Evolutionary conservation across 2,329 filamentous ascomycete genomes (phyloP).

Genomic region (Ophiocordyceps camponoti-leonardi): DNA sequence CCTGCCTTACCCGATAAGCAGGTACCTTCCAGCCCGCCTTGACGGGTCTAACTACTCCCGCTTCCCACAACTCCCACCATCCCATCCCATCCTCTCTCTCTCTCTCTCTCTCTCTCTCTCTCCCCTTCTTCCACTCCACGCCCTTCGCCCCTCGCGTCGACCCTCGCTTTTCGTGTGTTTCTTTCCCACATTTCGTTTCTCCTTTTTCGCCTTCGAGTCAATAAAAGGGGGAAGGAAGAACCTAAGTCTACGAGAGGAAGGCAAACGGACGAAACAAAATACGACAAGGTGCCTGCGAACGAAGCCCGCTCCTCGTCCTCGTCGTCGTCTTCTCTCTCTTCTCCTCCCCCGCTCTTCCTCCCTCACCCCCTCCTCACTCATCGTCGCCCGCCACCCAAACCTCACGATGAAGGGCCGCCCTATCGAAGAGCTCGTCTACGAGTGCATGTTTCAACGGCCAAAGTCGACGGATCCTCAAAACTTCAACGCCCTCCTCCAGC

Average conservation of each 20-base stretch:
- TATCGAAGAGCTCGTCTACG: slow-evolving; percentile 57
- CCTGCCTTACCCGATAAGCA: too few species aligned
- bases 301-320: too few species aligned
- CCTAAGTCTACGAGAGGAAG: too few species aligned
- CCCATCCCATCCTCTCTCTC: too few species aligned
- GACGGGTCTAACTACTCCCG: background rate
- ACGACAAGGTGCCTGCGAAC: too few species aligned
- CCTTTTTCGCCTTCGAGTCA: too few species aligned
- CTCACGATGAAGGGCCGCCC: slow-evolving; percentile 53
- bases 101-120: too few species aligned
- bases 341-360: background rate
- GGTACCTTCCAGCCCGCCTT: too few species aligned
- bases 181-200: too few species aligned
- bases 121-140: background rate
- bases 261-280: too few species aligned
- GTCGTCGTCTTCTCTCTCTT: background rate
- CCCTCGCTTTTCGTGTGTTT: too few species aligned
- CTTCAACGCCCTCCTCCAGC: slow-evolving; percentile 53
- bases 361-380: background rate
- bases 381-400: background rate
- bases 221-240: too few species aligned
- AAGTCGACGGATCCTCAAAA: slow-evolving; percentile 51
- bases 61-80: background rate
- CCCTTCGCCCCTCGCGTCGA: background rate
- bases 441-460: slow-evolving; percentile 53